phyloP scores from a whole-genome alignment of 116 monocot genomes.

The Zostera marina region DNA sequence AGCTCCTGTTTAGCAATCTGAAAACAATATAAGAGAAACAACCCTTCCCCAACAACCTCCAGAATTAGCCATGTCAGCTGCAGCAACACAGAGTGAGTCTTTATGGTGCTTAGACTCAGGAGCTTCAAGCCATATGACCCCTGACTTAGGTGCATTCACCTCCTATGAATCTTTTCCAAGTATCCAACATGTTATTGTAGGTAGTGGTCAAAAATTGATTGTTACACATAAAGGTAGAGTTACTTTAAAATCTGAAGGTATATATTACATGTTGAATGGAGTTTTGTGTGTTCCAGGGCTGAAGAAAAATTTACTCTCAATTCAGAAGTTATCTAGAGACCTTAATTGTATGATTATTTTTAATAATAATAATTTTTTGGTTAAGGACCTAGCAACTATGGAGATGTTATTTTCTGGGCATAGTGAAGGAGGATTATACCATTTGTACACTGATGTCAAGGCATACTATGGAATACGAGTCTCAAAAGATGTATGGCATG shows the following conservation, averaged over 20 bases:
- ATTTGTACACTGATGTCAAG: too few species aligned
- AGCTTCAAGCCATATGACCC: neutral
- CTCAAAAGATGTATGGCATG: too few species aligned
- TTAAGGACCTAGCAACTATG: too few species aligned
- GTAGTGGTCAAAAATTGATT: neutral
- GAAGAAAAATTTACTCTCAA: neutral
- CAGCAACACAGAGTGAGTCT: too few species aligned
- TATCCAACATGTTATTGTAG: neutral
- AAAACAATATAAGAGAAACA: too few species aligned
- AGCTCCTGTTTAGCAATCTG: too few species aligned
- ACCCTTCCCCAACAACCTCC: too few species aligned
- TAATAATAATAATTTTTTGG: neutral
- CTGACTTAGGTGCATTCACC: neutral
- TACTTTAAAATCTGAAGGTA: neutral
- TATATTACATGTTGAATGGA: neutral
- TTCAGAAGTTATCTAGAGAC: neutral
- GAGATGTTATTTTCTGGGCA: too few species aligned
- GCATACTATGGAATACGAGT: too few species aligned
- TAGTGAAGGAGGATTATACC: too few species aligned
- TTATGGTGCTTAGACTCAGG: neutral
- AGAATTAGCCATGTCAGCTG: too few species aligned
- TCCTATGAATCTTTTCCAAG: neutral
- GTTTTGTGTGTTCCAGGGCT: neutral
- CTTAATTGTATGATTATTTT: neutral
- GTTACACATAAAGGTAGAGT: neutral